Conservation (phyloP, 345 rosid genomes). For the Cardiospermum halicacabum region DNA sequence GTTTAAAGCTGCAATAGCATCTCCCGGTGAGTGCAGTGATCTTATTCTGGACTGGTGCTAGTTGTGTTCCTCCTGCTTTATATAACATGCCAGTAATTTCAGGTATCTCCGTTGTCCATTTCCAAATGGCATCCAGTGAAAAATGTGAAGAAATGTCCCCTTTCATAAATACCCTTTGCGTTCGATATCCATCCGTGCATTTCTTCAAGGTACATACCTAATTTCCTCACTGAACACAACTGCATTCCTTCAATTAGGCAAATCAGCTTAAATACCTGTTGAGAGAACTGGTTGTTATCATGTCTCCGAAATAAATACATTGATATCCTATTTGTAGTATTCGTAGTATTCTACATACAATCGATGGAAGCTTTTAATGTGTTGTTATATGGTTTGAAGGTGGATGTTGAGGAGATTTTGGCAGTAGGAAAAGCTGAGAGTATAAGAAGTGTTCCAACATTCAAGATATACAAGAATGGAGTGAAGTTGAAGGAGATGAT, state of each 20-base stretch:
- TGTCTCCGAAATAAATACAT: not conserved
- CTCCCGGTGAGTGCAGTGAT: conserved; percentile 43
- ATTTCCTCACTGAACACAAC: not conserved
- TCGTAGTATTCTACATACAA: not conserved
- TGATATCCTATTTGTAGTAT: too few species aligned
- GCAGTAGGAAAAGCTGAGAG: conserved; percentile 57
- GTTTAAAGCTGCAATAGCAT: conserved; percentile 52
- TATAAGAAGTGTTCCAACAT: conserved; percentile 70
- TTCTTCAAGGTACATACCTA: conserved; percentile 27
- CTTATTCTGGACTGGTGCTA: not conserved
- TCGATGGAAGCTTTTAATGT: not conserved
- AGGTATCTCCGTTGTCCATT: conserved; percentile 38
- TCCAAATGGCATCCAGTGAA: conserved; percentile 27
- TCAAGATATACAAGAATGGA: conserved; percentile 69
- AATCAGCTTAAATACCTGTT: too few species aligned
- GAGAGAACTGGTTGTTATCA: too few species aligned
- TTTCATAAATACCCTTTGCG: conserved; percentile 31
- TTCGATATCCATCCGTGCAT: conserved; percentile 35
- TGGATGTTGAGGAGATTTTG: conserved; percentile 60
- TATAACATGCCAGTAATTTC: conserved; percentile 9
- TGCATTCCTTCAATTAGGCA: too few species aligned
- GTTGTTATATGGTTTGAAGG: conserved; percentile 29
- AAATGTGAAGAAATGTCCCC: conserved; percentile 35
- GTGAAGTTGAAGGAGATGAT: conserved; percentile 70
- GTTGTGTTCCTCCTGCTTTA: not conserved